These are phyloP conservation scores for Datisca glomerata DNA, from an alignment of 306 rosid species.

Conservation along the genomic window DNA sequence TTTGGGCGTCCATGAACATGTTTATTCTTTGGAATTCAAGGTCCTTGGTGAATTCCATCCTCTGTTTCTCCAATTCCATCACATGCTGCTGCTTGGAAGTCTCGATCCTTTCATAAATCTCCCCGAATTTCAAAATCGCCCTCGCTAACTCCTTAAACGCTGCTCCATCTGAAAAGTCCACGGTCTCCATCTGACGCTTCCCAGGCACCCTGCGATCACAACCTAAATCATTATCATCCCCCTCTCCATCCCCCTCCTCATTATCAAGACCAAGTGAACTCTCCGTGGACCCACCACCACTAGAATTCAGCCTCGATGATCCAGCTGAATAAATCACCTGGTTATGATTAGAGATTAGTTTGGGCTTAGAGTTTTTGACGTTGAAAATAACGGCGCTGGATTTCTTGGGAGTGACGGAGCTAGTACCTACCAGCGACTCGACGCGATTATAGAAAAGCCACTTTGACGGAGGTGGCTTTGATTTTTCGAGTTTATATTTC, in stretches of 20 bases:
- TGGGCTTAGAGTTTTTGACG: conserved; percentile 8
- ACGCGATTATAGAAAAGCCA: conserved; percentile 34
- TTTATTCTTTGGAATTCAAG: conserved; percentile 34
- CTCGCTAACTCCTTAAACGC: conserved; percentile 33
- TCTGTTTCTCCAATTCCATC: conserved; percentile 43
- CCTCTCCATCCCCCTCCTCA: conserved; percentile 1
- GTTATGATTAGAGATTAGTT: not conserved
- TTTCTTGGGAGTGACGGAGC: conserved; percentile 6
- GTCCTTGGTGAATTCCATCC: conserved; percentile 36
- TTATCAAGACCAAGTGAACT: conserved; percentile 12
- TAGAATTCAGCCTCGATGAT: not conserved
- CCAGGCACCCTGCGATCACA: conserved; percentile 2
- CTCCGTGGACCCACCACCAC: conserved; percentile 8
- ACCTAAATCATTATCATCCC: not conserved
- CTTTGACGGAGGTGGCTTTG: conserved; percentile 23
- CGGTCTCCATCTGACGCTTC: conserved; percentile 16
- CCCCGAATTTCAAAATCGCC: conserved; percentile 35
- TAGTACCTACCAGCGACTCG: conserved; percentile 19
- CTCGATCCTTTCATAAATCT: conserved; percentile 37
- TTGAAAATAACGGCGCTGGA: conserved; percentile 11
- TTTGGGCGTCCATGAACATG: conserved; percentile 35
- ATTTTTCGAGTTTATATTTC: conserved; percentile 38
- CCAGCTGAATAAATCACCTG: not conserved
- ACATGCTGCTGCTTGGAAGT: conserved; percentile 24
- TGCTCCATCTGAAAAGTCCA: conserved; percentile 16